Percentiles rank a stretch among this genome's conserved stretches.
Conservation (phyloP, 805 yeast genomes). For the Metschnikowia sp. region DNA sequence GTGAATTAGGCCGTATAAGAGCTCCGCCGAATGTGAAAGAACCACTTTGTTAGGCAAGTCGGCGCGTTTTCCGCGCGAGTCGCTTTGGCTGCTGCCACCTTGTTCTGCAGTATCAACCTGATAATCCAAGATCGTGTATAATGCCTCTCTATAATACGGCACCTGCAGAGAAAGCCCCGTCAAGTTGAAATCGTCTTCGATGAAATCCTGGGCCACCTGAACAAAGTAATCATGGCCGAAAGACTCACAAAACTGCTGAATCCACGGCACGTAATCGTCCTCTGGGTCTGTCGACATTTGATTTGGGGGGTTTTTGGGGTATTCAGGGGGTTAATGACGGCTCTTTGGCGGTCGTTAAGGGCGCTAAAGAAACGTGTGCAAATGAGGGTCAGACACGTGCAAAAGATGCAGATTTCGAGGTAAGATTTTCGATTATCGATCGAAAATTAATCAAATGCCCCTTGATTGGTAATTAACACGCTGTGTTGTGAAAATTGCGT, state of each 20-base stretch:
- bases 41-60: conserved; percentile 68
- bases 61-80: conserved; percentile 38
- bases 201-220: conserved; percentile 86
- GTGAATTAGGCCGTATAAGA: conserved; percentile 89
- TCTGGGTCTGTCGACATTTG: conserved; percentile 42
- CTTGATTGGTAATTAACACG: no score
- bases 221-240: conserved; percentile 90
- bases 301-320: neutral
- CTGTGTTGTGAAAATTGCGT: no score
- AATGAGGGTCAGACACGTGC: no score
- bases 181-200: conserved; percentile 94
- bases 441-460: no score
- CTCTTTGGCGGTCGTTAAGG: no score
- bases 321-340: neutral
- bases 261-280: conserved; percentile 74
- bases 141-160: conserved; percentile 87
- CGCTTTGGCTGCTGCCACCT: neutral
- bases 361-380: no score
- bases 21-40: conserved; percentile 86
- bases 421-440: no score
- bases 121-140: conserved; percentile 85
- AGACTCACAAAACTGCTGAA: conserved; percentile 70
- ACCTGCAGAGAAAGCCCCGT: conserved; percentile 85
- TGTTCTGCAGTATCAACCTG: conserved; percentile 52
- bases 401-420: no score